Conservation (phyloP, 2,329 filamentous ascomycete species). For the Fonsecaea nubica region DNA sequence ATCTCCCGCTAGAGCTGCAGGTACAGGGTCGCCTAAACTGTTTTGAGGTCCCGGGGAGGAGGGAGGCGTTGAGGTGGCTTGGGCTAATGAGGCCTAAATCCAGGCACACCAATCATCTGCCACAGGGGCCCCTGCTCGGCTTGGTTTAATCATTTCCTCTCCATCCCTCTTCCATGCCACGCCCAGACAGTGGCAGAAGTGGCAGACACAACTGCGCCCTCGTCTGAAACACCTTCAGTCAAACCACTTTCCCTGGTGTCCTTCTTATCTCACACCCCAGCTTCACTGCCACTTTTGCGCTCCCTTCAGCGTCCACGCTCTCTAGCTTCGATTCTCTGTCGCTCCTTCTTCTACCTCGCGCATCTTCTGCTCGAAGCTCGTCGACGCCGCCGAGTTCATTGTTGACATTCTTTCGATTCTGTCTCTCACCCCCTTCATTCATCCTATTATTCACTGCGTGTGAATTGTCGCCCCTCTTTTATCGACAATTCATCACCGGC, state of each 20-base stretch:
- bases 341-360: constrained; percentile 30
- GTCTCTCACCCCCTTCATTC: constrained; percentile 32
- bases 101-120: constrained; percentile 39
- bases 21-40: constrained; percentile 27
- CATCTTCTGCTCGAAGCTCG: constrained; percentile 18
- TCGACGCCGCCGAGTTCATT: constrained; percentile 20
- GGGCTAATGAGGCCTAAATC: constrained; percentile 19
- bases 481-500: constrained; percentile 39
- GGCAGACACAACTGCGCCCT: constrained; percentile 5
- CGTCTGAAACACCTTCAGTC: constrained; percentile 10
- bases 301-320: constrained; percentile 7
- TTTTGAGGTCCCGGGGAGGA: constrained; percentile 14
- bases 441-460: constrained; percentile 29
- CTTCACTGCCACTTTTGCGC: constrained; percentile 28
- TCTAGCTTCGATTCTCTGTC: constrained; percentile 29
- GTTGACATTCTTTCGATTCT: constrained; percentile 18
- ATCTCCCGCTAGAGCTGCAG: constrained; percentile 28
- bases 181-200: not conserved
- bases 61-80: constrained; percentile 21
- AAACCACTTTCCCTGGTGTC: constrained; percentile 23
- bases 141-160: not conserved
- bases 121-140: not conserved
- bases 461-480: constrained; percentile 49
- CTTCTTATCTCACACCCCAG: constrained; percentile 20
- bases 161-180: constrained; percentile 4